Evolutionary conservation across 352 stramenopile species (phyloP).

Genomic region (Phytophthora hybrid): DNA sequence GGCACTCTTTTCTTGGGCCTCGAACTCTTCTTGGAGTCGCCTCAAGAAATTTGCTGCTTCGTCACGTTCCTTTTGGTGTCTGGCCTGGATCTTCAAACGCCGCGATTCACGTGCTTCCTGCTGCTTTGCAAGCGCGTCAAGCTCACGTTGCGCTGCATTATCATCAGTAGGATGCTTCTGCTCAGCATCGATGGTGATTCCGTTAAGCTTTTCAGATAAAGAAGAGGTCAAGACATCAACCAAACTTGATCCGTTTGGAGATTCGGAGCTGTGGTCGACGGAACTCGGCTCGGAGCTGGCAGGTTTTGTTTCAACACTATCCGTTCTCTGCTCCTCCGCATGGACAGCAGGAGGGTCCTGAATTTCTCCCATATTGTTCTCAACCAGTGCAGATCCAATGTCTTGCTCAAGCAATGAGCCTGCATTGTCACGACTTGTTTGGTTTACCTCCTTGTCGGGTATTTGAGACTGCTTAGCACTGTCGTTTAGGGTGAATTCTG

Average conservation of each 20-base stretch:
- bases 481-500: neutral
- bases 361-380: conserved; percentile 1
- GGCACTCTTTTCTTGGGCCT: conserved; percentile 22
- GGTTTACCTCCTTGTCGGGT: neutral
- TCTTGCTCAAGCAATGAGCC: neutral
- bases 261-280: neutral
- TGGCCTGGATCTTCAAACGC: conserved; percentile 23
- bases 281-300: neutral
- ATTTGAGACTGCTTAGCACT: neutral
- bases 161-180: neutral
- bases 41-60: conserved; percentile 23
- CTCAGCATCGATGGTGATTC: neutral
- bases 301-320: neutral
- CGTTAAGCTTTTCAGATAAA: neutral
- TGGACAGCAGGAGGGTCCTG: neutral
- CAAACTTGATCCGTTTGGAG: too few relatives aligned
- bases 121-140: conserved; percentile 26
- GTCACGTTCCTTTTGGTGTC: conserved; percentile 20
- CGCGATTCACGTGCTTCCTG: conserved; percentile 28
- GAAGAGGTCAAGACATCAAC: neutral
- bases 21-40: conserved; percentile 31
- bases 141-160: conserved; percentile 5
- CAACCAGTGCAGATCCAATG: neutral
- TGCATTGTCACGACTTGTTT: neutral
- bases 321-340: too few relatives aligned